Evolutionary conservation across 768 basidiomycete genomes (phyloP).

Genomic region (Leccinum truebloodii): DNA sequence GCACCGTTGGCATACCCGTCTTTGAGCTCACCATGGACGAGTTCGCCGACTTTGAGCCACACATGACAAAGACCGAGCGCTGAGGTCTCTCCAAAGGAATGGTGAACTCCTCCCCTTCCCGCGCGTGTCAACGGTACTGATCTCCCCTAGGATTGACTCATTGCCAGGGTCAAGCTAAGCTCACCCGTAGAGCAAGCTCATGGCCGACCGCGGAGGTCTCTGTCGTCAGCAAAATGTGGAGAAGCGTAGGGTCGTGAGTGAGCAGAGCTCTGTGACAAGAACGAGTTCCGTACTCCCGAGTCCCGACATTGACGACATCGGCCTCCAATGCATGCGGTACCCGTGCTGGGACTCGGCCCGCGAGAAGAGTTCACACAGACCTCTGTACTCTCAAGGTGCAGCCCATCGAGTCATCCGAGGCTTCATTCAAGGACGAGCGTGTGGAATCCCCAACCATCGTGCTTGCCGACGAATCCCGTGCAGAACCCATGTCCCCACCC

Average conservation of each 20-base stretch:
- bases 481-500: conserved; percentile 27
- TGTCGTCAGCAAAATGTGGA: conserved; percentile 91
- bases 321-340: conserved; percentile 46
- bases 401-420: conserved; percentile 43
- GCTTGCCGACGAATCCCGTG: conserved; percentile 1
- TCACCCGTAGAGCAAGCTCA: conserved; percentile 90
- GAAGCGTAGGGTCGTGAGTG: conserved; percentile 67
- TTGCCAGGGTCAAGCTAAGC: conserved; percentile 84
- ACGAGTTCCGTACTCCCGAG: conserved; percentile 77
- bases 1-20: conserved; percentile 87
- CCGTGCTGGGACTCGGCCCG: conserved; percentile 20
- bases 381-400: conserved; percentile 39
- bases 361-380: conserved; percentile 46
- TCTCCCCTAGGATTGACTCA: conserved; percentile 50
- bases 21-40: conserved; percentile 94
- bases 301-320: conserved; percentile 68
- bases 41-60: conserved; percentile 78
- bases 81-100: conserved; percentile 93
- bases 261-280: conserved; percentile 71
- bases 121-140: conserved; percentile 22
- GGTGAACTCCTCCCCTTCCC: conserved; percentile 50
- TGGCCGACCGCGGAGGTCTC: conserved; percentile 81
- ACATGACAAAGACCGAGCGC: conserved; percentile 60
- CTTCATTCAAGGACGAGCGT: conserved; percentile 47
- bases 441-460: conserved; percentile 5